Evolutionary conservation across 2,329 filamentous ascomycete species (phyloP), one percentile per base, ranked within the genome.

Genomic region (Neopestalotiopsis rosae): DNA sequence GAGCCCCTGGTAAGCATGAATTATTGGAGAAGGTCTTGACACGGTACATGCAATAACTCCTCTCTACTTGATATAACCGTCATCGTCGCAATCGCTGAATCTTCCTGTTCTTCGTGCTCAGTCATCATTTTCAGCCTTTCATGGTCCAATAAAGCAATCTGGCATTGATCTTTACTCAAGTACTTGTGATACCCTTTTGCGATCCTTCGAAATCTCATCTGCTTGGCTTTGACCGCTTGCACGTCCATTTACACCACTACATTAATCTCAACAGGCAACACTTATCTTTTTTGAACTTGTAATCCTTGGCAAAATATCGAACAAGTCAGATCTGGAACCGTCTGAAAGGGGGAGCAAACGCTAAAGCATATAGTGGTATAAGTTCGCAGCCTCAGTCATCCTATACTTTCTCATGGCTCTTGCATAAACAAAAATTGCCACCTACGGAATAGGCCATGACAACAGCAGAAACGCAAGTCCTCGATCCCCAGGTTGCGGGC

Each of bases 371-470:
- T 10, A 52, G 17, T 10, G 45, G 20, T 20, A n/a, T 52, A 20
- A 52, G 17, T 52, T n/a, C 20, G n/a, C 32, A 13, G 28, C 40
- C 17, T 65, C 14, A 12, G 30, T 17, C 28, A 24, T 30, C 38
- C 20, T 5, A 38, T 42, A 38, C 32, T 58, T 24, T 24, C n/a
- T 24, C 63, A 56, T 66, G 49, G 42, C 14, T 38, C 13, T n/a
- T 24, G 20, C 17, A 20, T 56, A 66, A 42, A 34, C n/a, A 24
- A 13, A 40, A 20, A 57, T 20, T 17, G 6, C 40, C 34, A 38
- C 34, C 30, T 40, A 38, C n/a, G 17, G 17, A 30, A n/a, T 38
- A 40, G 24, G 52, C 42, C 34, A 66, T 66, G 63, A 57, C 63
- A 28, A 57, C 63, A 17, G 38, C 42, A 28, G 20, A 66, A 17